A percentile compares a stretch with the other conserved stretches of the same genome.
phyloP scores from a whole-genome alignment of 2,329 filamentous ascomycete genomes.

The Graphium sp. region DNA sequence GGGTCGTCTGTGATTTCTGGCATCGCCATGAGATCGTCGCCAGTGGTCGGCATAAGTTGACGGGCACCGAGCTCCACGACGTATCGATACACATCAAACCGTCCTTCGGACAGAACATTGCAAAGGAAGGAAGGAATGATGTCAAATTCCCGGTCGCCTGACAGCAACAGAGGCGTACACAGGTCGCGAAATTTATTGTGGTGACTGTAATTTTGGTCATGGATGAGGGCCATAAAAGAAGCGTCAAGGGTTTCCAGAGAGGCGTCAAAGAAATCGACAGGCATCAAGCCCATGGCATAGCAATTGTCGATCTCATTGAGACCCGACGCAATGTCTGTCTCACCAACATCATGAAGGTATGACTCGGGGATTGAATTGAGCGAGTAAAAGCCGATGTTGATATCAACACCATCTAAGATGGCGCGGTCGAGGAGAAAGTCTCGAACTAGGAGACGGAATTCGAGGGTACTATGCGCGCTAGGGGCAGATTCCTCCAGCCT shows the following conservation, averaged over 20 bases:
- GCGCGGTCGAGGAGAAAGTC: conserved; percentile 11
- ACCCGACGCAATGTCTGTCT: conserved; percentile 10
- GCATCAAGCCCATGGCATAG: conserved; percentile 10
- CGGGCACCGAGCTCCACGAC: conserved; percentile 11
- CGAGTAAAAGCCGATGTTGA: conserved; percentile 8
- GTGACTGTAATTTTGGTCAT: conserved; percentile 9
- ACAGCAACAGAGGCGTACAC: conserved; percentile 12
- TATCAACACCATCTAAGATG: conserved; percentile 11
- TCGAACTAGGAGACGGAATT: conserved; percentile 11
- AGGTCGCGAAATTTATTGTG: conserved; percentile 10
- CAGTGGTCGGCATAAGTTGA: conserved; percentile 6
- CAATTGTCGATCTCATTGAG: conserved; percentile 12
- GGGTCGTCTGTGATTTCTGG: conserved; percentile 13
- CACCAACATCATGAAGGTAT: conserved; percentile 13
- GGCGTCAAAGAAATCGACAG: conserved; percentile 6
- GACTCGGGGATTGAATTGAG: conserved; percentile 5
- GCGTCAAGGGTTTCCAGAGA: conserved; percentile 8
- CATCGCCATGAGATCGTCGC: conserved; percentile 6
- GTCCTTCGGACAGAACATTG: conserved; percentile 10
- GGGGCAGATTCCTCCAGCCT: conserved; percentile 4
- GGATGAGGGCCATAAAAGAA: too few relatives aligned
- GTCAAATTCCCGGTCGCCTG: conserved; percentile 10
- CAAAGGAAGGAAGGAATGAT: conserved; percentile 9
- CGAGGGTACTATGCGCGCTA: conserved; percentile 7
- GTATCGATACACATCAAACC: conserved; percentile 11